A percentile compares a stretch with the other conserved stretches of the same genome.
phyloP scores from a whole-genome alignment of 108 stramenopile genomes.

The Craspedostauros australis region DNA sequence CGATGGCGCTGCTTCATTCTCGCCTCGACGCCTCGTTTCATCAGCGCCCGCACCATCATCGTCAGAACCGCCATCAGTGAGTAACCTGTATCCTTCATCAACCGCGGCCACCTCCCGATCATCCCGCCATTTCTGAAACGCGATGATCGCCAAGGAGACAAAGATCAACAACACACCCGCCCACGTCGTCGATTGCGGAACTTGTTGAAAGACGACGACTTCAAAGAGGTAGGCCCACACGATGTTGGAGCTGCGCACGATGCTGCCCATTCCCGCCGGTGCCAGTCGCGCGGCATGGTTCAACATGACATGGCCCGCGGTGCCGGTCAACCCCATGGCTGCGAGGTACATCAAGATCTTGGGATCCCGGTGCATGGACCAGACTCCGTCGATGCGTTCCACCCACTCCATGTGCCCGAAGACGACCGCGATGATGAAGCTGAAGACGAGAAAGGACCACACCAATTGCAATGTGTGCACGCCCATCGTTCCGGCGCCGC shows the following conservation, averaged over 20 bases:
- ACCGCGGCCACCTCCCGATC: no score
- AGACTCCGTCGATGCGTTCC: background rate
- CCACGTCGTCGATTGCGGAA: background rate
- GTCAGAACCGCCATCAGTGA: no score
- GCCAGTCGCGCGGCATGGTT: conserved; percentile 16
- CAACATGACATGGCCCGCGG: conserved; percentile 14
- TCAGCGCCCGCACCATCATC: no score
- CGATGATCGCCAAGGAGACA: background rate
- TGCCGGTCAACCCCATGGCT: conserved; percentile 8
- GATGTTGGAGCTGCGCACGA: conserved; percentile 16
- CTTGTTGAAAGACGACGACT: conserved; percentile 8
- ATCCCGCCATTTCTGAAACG: background rate
- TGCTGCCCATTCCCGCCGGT: conserved; percentile 7
- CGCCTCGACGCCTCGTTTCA: no score
- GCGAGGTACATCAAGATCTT: conserved; percentile 3
- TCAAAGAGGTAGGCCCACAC: conserved; percentile 10
- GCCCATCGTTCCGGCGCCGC: conserved; percentile 18
- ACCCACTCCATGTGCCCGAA: background rate
- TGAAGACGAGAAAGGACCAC: conserved; percentile 20
- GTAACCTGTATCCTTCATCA: no score
- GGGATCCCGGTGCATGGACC: conserved; percentile 8
- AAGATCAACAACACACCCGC: background rate
- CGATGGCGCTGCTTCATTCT: no score
- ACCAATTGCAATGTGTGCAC: conserved; percentile 27
- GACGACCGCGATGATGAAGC: conserved; percentile 7